These are phyloP conservation scores for Crithidia mellificae DNA, from an alignment of 208 protist species.

Conservation along the genomic window DNA sequence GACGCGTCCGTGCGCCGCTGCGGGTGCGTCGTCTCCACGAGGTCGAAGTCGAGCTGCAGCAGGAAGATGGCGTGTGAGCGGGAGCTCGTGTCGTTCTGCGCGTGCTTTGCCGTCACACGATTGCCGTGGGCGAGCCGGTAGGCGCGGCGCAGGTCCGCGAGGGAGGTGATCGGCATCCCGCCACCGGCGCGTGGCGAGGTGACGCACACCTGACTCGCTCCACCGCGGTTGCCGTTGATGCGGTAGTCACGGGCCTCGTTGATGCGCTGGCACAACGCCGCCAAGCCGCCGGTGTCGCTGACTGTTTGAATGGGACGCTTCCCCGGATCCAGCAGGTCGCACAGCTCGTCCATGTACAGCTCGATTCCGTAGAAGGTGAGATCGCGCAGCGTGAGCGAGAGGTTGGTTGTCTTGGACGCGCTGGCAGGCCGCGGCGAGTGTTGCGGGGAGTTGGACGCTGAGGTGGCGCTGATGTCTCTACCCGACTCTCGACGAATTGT, in stretches of 20 bases:
- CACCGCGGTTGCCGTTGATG: slow-evolving; percentile 26
- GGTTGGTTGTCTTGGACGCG: slow-evolving; percentile 14
- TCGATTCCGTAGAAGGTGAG: slow-evolving; percentile 86
- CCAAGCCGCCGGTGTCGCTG: slow-evolving; percentile 73
- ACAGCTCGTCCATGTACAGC: slow-evolving; percentile 85
- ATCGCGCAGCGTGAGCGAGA: slow-evolving; percentile 59
- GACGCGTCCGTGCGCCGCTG: neutral
- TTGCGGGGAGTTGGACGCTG: slow-evolving; percentile 2
- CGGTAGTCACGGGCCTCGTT: slow-evolving; percentile 43
- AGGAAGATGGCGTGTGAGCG: slow-evolving; percentile 90
- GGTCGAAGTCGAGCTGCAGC: slow-evolving; percentile 76
- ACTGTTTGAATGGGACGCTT: slow-evolving; percentile 66
- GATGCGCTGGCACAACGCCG: slow-evolving; percentile 62
- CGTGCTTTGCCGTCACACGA: slow-evolving; percentile 74
- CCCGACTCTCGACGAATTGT: slow-evolving; percentile 33
- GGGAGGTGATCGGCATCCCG: slow-evolving; percentile 61
- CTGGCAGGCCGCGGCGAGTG: slow-evolving; percentile 2
- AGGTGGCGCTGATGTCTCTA: neutral
- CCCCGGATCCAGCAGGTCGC: slow-evolving; percentile 70
- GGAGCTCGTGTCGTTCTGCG: slow-evolving; percentile 76
- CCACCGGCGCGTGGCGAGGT: slow-evolving; percentile 35
- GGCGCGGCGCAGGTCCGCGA: slow-evolving; percentile 62
- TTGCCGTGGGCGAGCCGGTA: slow-evolving; percentile 73
- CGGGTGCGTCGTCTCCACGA: slow-evolving; percentile 17
- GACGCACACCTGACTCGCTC: slow-evolving; percentile 8